phyloP scores from a whole-genome alignment of 2,329 filamentous ascomycete species.

The Aspergillus sp. region DNA sequence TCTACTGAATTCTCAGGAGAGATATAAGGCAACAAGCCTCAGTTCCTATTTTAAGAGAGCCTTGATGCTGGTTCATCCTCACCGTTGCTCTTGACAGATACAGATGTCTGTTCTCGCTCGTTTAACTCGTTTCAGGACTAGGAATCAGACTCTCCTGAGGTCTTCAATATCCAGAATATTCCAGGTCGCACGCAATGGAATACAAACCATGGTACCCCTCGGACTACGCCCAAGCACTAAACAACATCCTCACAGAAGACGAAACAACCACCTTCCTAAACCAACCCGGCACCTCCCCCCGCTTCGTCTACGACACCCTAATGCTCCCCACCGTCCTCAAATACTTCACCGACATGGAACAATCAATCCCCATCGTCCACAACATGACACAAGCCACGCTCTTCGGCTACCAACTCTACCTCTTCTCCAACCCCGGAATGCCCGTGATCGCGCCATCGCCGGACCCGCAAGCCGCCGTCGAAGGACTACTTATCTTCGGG shows the following conservation, averaged over 20 bases:
- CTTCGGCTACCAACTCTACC: conserved; percentile 18
- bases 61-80: too few species aligned
- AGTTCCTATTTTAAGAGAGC: background rate
- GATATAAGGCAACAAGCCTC: background rate
- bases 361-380: conserved; percentile 11
- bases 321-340: conserved; percentile 28
- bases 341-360: conserved; percentile 15
- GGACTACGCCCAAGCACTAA: conserved; percentile 18
- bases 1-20: too few species aligned
- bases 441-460: conserved; percentile 18
- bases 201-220: conserved; percentile 15
- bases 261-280: conserved; percentile 14
- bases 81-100: too few species aligned
- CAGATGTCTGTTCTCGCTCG: too few species aligned
- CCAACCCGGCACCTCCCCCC: conserved; percentile 10
- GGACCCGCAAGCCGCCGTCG: conserved; percentile 11
- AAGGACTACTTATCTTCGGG: conserved; percentile 24
- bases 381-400: conserved; percentile 24
- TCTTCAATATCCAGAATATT: background rate
- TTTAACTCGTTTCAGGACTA: too few species aligned
- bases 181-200: conserved; percentile 13
- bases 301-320: conserved; percentile 24
- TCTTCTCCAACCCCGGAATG: conserved; percentile 9
- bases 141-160: too few species aligned
- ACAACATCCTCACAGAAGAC: conserved; percentile 16